Conservation (phyloP, 306 rosid genomes). For the Trifolium dubium region DNA sequence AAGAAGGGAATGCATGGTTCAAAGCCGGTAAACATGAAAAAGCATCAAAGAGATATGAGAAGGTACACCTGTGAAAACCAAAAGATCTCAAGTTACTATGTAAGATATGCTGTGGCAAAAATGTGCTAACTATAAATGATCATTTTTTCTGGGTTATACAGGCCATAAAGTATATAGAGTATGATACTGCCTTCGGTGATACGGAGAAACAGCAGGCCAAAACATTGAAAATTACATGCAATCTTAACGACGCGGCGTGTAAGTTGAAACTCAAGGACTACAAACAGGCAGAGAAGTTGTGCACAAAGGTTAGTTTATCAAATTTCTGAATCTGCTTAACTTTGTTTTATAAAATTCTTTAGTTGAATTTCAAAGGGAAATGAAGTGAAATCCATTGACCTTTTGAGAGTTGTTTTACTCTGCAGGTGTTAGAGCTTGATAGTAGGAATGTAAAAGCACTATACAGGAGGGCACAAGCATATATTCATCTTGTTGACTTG, state of each 20-base stretch:
- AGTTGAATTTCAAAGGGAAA: not conserved
- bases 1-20: slow-evolving; percentile 72
- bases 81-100: not conserved
- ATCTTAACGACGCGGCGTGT: slow-evolving; percentile 83
- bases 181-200: slow-evolving; percentile 64
- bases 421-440: slow-evolving; percentile 77
- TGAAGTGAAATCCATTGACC: not conserved
- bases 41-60: slow-evolving; percentile 63
- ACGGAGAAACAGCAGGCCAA: slow-evolving; percentile 74
- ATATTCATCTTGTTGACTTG: slow-evolving; percentile 75
- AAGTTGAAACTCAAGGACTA: slow-evolving; percentile 80
- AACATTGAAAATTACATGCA: slow-evolving; percentile 75
- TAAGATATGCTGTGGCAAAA: not conserved
- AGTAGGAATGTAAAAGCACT: slow-evolving; percentile 83
- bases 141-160: slow-evolving; percentile 32
- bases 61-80: slow-evolving; percentile 42
- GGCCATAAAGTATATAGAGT: slow-evolving; percentile 77
- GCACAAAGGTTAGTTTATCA: slow-evolving; percentile 68
- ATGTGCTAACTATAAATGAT: slow-evolving; percentile 29
- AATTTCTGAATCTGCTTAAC: not conserved
- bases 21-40: slow-evolving; percentile 58
- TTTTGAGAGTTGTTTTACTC: not conserved
- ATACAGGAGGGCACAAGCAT: slow-evolving; percentile 93
- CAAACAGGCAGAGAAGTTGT: slow-evolving; percentile 74
- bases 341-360: not conserved